phyloP scores from a whole-genome alignment of 2,329 filamentous ascomycete species.

The Neonectria hederae region DNA sequence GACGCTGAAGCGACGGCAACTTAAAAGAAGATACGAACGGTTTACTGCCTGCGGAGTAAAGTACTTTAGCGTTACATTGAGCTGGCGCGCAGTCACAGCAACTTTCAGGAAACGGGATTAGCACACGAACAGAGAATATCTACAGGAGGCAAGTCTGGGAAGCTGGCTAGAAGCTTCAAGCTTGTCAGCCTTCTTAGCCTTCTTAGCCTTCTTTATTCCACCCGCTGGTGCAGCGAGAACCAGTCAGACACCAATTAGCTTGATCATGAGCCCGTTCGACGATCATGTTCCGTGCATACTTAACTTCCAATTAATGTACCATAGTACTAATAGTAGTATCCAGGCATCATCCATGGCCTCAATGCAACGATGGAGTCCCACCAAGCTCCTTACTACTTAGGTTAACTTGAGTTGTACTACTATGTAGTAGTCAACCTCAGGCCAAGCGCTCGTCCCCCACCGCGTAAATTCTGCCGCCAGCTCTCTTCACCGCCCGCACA shows the following conservation, averaged over 20 bases:
- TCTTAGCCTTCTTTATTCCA: neutral
- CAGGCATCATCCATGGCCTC: neutral
- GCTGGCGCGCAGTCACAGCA: neutral
- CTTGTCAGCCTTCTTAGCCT: neutral
- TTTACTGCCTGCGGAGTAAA: too few species aligned
- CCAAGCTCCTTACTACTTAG: neutral
- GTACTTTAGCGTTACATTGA: neutral
- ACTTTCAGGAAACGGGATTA: neutral
- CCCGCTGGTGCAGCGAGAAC: neutral
- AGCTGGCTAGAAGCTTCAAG: neutral
- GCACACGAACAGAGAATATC: neutral
- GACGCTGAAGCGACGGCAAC: neutral
- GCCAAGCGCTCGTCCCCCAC: neutral
- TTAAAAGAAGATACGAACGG: too few species aligned
- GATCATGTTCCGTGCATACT: neutral
- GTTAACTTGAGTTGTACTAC: neutral
- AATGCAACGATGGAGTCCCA: neutral
- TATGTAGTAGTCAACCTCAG: constrained; percentile 8
- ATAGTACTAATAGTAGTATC: neutral
- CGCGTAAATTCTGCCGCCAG: constrained; percentile 40
- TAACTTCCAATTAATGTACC: neutral
- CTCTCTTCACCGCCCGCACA: constrained; percentile 39
- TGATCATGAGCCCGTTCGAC: neutral
- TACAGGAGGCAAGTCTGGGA: neutral
- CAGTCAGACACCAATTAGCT: neutral